A percentile compares a stretch with the other conserved stretches of the same genome.
Evolutionary conservation across 768 basidiomycete genomes (phyloP).

Genomic region (Hortiboletus flavorubellus): DNA sequence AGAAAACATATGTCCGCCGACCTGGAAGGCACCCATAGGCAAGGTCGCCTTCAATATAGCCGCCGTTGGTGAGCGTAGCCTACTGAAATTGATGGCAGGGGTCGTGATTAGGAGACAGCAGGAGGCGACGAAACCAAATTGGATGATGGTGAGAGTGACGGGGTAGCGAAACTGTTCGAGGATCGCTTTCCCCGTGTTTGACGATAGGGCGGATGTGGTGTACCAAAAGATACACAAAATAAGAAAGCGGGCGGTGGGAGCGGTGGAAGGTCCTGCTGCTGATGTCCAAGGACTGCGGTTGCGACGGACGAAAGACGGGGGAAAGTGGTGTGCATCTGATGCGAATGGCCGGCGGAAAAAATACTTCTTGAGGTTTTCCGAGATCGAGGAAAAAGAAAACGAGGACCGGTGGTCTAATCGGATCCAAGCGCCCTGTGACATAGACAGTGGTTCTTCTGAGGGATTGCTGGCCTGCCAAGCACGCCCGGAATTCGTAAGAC

Average conservation of each 20-base stretch:
- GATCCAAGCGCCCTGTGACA: constrained; percentile 8
- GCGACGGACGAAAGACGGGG: constrained; percentile 27
- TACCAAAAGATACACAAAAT: constrained; percentile 92
- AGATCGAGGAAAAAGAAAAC: constrained; percentile 9
- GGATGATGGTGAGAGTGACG: constrained; percentile 94
- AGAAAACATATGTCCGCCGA: constrained; percentile 96
- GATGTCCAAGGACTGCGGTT: constrained; percentile 18
- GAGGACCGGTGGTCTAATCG: constrained; percentile 3
- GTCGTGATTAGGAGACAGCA: constrained; percentile 87
- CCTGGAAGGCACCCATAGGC: constrained; percentile 97
- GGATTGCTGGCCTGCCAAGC: constrained; percentile 25
- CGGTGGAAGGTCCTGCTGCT: constrained; percentile 13
- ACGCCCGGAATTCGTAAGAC: constrained; percentile 12
- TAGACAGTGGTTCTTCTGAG: constrained; percentile 8
- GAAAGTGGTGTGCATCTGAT: constrained; percentile 14
- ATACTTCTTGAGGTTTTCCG: constrained; percentile 14
- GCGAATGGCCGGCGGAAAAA: constrained; percentile 17
- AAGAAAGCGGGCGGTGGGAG: constrained; percentile 54
- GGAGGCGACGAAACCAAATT: constrained; percentile 90
- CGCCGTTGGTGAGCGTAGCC: constrained; percentile 64
- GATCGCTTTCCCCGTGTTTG: constrained; percentile 96
- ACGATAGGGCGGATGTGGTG: constrained; percentile 85
- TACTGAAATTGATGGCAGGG: constrained; percentile 63
- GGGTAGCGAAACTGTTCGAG: constrained; percentile 91
- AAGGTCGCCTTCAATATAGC: constrained; percentile 76